A percentile compares a stretch with the other conserved stretches of the same genome.
Conservation (phyloP, 805 yeast species). For the Suhomyces kilbournensis region DNA sequence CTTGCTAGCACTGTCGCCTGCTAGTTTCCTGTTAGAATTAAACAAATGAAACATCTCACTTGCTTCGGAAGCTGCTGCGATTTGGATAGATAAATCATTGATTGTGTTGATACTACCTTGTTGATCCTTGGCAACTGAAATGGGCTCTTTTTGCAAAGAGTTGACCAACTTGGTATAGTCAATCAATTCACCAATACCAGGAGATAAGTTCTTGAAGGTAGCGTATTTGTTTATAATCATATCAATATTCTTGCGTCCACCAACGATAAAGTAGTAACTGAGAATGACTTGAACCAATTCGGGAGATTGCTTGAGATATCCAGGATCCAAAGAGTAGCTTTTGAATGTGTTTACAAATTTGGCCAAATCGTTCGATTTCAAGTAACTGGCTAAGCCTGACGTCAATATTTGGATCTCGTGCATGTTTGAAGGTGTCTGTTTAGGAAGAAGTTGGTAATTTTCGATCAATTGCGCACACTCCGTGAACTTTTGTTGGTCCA, state of each 20-base stretch:
- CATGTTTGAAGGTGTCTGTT: background rate
- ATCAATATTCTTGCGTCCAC: slow-evolving; percentile 10
- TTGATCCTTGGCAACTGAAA: background rate
- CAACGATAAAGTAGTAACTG: slow-evolving; percentile 22
- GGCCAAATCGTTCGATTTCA: slow-evolving; percentile 13
- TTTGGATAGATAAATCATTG: slow-evolving; percentile 6
- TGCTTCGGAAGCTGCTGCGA: slow-evolving; percentile 9
- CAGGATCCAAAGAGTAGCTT: slow-evolving; percentile 10
- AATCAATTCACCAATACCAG: slow-evolving; percentile 13
- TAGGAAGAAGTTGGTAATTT: slow-evolving; percentile 1
- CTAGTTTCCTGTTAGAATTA: slow-evolving; percentile 9
- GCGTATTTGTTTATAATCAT: slow-evolving; percentile 18
- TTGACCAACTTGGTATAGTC: slow-evolving; percentile 20
- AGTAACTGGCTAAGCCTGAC: slow-evolving; percentile 3
- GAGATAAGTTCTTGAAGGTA: slow-evolving; percentile 11
- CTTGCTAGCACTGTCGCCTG: slow-evolving; percentile 8
- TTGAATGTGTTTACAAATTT: slow-evolving; percentile 18
- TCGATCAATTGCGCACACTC: slow-evolving; percentile 9
- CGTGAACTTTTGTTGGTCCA: background rate
- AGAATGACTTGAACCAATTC: slow-evolving; percentile 20
- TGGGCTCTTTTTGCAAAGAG: slow-evolving; percentile 10
- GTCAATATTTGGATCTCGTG: background rate
- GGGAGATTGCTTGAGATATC: slow-evolving; percentile 9
- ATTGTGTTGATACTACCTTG: background rate
- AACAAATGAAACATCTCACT: slow-evolving; percentile 14